These are phyloP conservation scores for Myochromella boudieri DNA, from an alignment of 768 basidiomycete genomes.

Conservation along the genomic window DNA sequence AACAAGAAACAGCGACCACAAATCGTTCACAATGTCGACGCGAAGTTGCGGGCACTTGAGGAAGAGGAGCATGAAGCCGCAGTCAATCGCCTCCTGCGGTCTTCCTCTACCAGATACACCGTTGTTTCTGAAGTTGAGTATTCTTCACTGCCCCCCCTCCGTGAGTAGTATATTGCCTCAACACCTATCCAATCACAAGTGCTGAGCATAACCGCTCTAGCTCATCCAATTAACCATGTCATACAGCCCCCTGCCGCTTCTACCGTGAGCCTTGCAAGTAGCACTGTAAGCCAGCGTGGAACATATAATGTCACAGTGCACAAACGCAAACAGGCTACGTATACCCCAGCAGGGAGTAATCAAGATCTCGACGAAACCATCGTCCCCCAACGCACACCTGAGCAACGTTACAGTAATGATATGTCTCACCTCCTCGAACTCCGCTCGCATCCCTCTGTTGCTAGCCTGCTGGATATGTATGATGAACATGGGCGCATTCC, in stretches of 20 bases:
- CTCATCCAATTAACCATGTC: slow-evolving; percentile 67
- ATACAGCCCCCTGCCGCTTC: slow-evolving; percentile 49
- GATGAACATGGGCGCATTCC: slow-evolving; percentile 70
- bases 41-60: slow-evolving; percentile 24
- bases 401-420: slow-evolving; percentile 41
- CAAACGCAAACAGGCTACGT: slow-evolving; percentile 55
- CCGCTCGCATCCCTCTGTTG: slow-evolving; percentile 78
- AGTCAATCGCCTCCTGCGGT: slow-evolving; percentile 59
- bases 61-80: slow-evolving; percentile 54
- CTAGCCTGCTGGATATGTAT: slow-evolving; percentile 69
- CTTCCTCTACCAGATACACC: slow-evolving; percentile 67
- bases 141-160: slow-evolving; percentile 61
- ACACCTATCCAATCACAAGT: not conserved
- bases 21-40: slow-evolving; percentile 25
- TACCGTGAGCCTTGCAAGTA: slow-evolving; percentile 52
- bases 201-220: slow-evolving; percentile 27
- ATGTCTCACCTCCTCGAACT: slow-evolving; percentile 55
- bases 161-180: slow-evolving; percentile 41
- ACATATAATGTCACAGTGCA: slow-evolving; percentile 77
- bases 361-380: slow-evolving; percentile 25
- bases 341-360: slow-evolving; percentile 61
- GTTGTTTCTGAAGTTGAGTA: slow-evolving; percentile 58
- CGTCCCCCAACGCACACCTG: slow-evolving; percentile 23
- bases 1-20: slow-evolving; percentile 39
- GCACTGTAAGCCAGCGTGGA: slow-evolving; percentile 48